phyloP scores from a whole-genome alignment of 371 early-diverging fungal species.

The Aphelidium insulamus region DNA sequence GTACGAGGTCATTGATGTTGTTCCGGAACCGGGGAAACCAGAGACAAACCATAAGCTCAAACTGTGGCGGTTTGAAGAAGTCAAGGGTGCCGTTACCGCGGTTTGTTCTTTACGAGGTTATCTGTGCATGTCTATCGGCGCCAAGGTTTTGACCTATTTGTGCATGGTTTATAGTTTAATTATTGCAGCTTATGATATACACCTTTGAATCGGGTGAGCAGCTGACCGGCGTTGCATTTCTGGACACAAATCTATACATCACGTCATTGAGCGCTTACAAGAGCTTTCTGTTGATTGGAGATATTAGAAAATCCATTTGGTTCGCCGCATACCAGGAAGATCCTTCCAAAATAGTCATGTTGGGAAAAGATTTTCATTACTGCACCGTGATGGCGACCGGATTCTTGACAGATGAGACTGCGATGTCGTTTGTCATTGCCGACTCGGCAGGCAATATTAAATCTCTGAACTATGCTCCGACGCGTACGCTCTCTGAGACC shows the following conservation, averaged over 20 bases:
- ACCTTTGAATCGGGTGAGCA: slow-evolving; percentile 72
- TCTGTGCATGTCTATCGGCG: slow-evolving; percentile 69
- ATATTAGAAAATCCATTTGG: slow-evolving; percentile 74
- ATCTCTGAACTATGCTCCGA: slow-evolving; percentile 65
- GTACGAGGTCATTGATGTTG: slow-evolving; percentile 91
- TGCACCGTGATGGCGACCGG: slow-evolving; percentile 44
- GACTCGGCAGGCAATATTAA: slow-evolving; percentile 64
- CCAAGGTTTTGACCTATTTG: slow-evolving; percentile 31
- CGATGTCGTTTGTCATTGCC: slow-evolving; percentile 48
- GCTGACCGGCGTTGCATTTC: slow-evolving; percentile 82
- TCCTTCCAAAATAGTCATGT: slow-evolving; percentile 60
- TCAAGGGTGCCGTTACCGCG: slow-evolving; percentile 85
- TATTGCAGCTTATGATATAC: slow-evolving; percentile 50
- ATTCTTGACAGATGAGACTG: slow-evolving; percentile 49
- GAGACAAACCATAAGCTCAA: slow-evolving; percentile 87
- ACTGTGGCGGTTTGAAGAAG: slow-evolving; percentile 54
- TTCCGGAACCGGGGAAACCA: slow-evolving; percentile 85
- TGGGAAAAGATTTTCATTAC: slow-evolving; percentile 70
- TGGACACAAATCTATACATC: slow-evolving; percentile 82
- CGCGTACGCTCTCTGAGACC: slow-evolving; percentile 24
- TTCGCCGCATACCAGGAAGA: slow-evolving; percentile 92
- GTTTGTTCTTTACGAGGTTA: slow-evolving; percentile 68
- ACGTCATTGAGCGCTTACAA: slow-evolving; percentile 61
- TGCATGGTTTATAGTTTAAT: neutral
- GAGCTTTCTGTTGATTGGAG: slow-evolving; percentile 78